These are phyloP conservation scores for Ganoderma sinense DNA, from an alignment of 1,284 basidiomycete genomes.

Conservation along the genomic window DNA sequence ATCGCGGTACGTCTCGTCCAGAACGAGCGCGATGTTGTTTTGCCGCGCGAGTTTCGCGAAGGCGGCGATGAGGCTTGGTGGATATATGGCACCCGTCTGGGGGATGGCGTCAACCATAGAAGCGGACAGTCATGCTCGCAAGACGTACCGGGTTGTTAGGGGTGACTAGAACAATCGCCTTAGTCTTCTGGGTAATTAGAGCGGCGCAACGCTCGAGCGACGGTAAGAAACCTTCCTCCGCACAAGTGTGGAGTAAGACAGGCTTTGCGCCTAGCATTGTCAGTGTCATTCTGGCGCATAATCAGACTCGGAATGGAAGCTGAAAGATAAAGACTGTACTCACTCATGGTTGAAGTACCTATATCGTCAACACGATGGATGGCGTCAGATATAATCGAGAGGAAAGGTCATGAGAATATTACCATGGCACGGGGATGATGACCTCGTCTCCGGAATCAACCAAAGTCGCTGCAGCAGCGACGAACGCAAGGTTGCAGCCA, in stretches of 20 bases:
- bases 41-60: conserved; percentile 72
- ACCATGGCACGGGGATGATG: conserved; percentile 85
- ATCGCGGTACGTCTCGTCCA: conserved; percentile 93
- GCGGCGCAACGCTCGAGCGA: conserved; percentile 54
- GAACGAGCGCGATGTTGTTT: conserved; percentile 72
- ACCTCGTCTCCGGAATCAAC: conserved; percentile 79
- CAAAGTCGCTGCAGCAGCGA: conserved; percentile 68
- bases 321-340: not conserved
- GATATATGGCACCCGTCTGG: conserved; percentile 83
- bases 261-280: conserved; percentile 71
- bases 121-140: conserved; percentile 28
- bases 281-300: conserved; percentile 68
- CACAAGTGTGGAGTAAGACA: conserved; percentile 66
- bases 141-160: conserved; percentile 74
- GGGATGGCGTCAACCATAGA: not conserved
- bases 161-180: conserved; percentile 79
- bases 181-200: conserved; percentile 65
- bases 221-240: conserved; percentile 68
- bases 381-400: not conserved
- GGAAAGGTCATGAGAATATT: conserved; percentile 24
- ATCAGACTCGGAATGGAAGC: not conserved
- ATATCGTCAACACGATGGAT: conserved; percentile 7
- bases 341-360: conserved; percentile 85
- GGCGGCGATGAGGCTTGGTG: conserved; percentile 62
- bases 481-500: conserved; percentile 78